Evolutionary conservation across 441 rosid genomes (phyloP).

Genomic region (Erodium chrysanthum): DNA sequence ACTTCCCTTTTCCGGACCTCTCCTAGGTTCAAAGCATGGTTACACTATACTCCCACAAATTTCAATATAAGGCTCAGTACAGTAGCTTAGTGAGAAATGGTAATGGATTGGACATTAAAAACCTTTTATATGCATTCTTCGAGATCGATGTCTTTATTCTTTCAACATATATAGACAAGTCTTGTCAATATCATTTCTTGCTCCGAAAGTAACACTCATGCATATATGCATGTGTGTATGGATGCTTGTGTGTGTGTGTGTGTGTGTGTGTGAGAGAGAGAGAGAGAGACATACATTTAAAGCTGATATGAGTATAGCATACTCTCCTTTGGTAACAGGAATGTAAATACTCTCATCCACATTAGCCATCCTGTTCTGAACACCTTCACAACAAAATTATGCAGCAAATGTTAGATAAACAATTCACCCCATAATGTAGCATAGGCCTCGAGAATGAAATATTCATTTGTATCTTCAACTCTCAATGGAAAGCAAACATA

Average conservation of each 20-base stretch:
- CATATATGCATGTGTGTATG: not conserved
- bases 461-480: not conserved
- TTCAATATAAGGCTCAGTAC: not conserved
- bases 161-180: constrained; percentile 9
- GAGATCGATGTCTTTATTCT: not conserved
- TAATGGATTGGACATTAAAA: not conserved
- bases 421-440: not conserved
- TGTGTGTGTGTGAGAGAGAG: constrained; percentile 5
- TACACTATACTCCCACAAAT: not conserved
- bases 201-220: not conserved
- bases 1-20: not conserved
- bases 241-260: not conserved
- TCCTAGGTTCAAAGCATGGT: not conserved
- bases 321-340: constrained; percentile 76
- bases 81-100: not conserved
- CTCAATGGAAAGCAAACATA: not conserved
- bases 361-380: constrained; percentile 71
- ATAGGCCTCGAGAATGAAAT: not conserved
- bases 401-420: not conserved
- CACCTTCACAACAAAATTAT: constrained; percentile 40
- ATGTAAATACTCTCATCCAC: constrained; percentile 71
- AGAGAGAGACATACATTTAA: constrained; percentile 44
- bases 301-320: constrained; percentile 59
- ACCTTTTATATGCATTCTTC: not conserved
- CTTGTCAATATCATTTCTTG: not conserved